These are phyloP conservation scores for Prunella vulgaris DNA, from an alignment of 257 asterid species.

Conservation along the genomic window DNA sequence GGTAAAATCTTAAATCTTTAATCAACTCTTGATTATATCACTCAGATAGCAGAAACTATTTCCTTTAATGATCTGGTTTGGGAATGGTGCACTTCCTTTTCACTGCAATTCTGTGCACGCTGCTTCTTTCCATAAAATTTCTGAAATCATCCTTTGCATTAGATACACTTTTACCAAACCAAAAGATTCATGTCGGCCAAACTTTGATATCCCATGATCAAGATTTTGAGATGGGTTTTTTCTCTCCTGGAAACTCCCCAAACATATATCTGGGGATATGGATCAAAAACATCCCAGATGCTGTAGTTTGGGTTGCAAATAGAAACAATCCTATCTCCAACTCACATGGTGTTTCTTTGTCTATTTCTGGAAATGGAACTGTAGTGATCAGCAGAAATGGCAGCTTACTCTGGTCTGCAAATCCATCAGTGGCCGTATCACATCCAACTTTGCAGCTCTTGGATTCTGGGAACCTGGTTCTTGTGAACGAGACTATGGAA, in stretches of 20 bases:
- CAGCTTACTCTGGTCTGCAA: slow-evolving; percentile 21
- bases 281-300: slow-evolving; percentile 25
- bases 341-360: slow-evolving; percentile 7
- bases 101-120: not conserved
- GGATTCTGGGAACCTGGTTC: slow-evolving; percentile 30
- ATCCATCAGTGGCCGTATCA: slow-evolving; percentile 1
- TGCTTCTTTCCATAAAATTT: not conserved
- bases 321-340: slow-evolving; percentile 19
- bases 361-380: slow-evolving; percentile 7
- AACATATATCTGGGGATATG: slow-evolving; percentile 27
- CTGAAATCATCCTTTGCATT: not conserved
- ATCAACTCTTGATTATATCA: not conserved
- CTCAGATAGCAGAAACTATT: not conserved
- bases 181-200: not conserved
- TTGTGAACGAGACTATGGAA: not conserved
- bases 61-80: not conserved
- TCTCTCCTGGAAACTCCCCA: slow-evolving; percentile 30
- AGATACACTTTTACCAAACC: slow-evolving; percentile 11
- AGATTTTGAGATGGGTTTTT: slow-evolving; percentile 26
- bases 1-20: too few species aligned
- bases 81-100: not conserved
- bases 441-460: slow-evolving; percentile 22
- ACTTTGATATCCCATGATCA: slow-evolving; percentile 16
- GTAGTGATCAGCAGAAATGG: not conserved
- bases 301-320: slow-evolving; percentile 32